Conservation (phyloP, 495 filamentous ascomycete species). For the Stereocaulon alpinum region DNA sequence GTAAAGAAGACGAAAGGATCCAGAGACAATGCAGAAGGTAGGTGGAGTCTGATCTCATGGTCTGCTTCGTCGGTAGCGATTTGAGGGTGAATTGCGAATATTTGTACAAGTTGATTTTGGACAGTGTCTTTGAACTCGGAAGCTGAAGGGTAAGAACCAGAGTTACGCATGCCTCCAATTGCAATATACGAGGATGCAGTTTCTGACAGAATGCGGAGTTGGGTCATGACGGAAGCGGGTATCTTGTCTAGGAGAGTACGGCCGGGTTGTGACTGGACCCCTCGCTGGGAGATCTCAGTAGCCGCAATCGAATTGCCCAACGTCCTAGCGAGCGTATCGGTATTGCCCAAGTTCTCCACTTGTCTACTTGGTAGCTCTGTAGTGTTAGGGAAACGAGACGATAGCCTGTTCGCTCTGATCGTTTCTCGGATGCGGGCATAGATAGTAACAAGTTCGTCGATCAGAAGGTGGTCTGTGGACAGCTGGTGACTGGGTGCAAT, state of each 20-base stretch:
- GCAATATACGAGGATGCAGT: slow-evolving; percentile 77
- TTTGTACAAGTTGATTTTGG: slow-evolving; percentile 61
- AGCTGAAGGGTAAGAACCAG: slow-evolving; percentile 48
- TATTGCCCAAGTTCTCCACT: slow-evolving; percentile 45
- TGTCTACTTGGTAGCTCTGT: slow-evolving; percentile 27
- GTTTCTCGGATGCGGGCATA: slow-evolving; percentile 76
- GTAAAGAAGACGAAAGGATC: slow-evolving; percentile 86
- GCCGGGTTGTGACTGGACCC: slow-evolving; percentile 64
- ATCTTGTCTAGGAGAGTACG: slow-evolving; percentile 76
- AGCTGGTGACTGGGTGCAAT: slow-evolving; percentile 30
- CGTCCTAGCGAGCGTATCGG: slow-evolving; percentile 58
- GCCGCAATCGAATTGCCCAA: slow-evolving; percentile 86
- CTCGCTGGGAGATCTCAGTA: slow-evolving; percentile 85
- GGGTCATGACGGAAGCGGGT: slow-evolving; percentile 67
- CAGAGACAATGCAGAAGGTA: slow-evolving; percentile 37
- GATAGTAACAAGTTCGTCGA: slow-evolving; percentile 65
- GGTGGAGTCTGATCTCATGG: slow-evolving; percentile 12
- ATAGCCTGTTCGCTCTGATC: slow-evolving; percentile 58
- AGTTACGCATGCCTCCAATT: slow-evolving; percentile 55
- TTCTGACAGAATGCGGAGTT: slow-evolving; percentile 84
- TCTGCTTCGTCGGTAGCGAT: slow-evolving; percentile 16
- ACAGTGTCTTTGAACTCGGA: slow-evolving; percentile 61
- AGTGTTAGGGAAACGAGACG: slow-evolving; percentile 37
- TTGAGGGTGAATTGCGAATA: slow-evolving; percentile 55
- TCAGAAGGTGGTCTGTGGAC: slow-evolving; percentile 32